Evolutionary conservation across 2,329 filamentous ascomycete species (phyloP).

Genomic region (Talaromyces albobiverticillius): DNA sequence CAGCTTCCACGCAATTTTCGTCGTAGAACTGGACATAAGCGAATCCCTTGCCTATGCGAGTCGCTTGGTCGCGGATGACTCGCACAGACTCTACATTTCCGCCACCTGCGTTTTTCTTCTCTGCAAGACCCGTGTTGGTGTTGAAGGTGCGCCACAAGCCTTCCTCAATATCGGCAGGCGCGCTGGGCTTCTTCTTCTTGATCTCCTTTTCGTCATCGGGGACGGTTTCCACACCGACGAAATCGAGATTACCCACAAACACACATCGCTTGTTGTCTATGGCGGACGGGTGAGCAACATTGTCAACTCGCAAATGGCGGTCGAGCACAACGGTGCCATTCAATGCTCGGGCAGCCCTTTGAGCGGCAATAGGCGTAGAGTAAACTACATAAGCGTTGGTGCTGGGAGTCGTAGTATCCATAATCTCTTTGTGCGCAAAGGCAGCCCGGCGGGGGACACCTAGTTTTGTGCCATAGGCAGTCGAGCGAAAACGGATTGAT

Average conservation of each 20-base stretch:
- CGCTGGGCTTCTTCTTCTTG: slow-evolving; percentile 67
- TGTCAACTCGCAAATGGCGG: slow-evolving; percentile 87
- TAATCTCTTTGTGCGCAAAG: slow-evolving; percentile 84
- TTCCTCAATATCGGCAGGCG: slow-evolving; percentile 85
- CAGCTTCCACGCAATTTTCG: slow-evolving; percentile 83
- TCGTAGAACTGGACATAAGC: slow-evolving; percentile 97
- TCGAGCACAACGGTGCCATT: slow-evolving; percentile 83
- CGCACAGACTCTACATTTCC: slow-evolving; percentile 91
- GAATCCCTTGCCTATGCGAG: slow-evolving; percentile 92
- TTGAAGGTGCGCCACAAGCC: slow-evolving; percentile 55
- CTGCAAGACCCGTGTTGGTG: slow-evolving; percentile 23
- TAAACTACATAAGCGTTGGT: slow-evolving; percentile 95
- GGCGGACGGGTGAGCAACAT: slow-evolving; percentile 78
- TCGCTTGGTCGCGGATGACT: slow-evolving; percentile 83
- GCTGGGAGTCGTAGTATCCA: slow-evolving; percentile 86
- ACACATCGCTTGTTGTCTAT: slow-evolving; percentile 86
- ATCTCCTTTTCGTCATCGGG: slow-evolving; percentile 57
- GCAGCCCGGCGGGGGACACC: slow-evolving; percentile 89
- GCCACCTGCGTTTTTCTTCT: slow-evolving; percentile 40
- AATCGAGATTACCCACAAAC: slow-evolving; percentile 94
- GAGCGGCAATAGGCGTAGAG: slow-evolving; percentile 69
- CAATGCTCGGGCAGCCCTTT: slow-evolving; percentile 70
- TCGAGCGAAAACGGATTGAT: slow-evolving; percentile 90
- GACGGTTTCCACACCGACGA: slow-evolving; percentile 86
- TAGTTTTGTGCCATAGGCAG: slow-evolving; percentile 69